Percentiles rank a stretch among this genome's conserved stretches.
These are phyloP conservation scores for Termitomyces sp. DNA, from an alignment of 768 basidiomycete species.

Conservation along the genomic window DNA sequence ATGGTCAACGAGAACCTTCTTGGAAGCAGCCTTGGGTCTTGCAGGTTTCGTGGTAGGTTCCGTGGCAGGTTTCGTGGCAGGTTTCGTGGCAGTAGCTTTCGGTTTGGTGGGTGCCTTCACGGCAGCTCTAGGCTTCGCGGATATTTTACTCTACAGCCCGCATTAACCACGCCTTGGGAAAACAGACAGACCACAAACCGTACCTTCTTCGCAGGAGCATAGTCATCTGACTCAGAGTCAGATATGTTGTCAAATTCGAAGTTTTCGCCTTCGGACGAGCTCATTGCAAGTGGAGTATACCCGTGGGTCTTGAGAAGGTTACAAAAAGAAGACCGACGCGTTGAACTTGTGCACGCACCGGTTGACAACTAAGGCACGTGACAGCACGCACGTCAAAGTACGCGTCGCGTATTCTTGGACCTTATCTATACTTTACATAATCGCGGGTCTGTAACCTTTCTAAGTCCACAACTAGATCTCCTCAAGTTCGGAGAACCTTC, in stretches of 20 bases:
- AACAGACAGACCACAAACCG: conserved; percentile 10
- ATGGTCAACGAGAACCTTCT: conserved; percentile 67
- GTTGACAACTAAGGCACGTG: conserved; percentile 12
- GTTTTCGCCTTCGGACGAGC: conserved; percentile 68
- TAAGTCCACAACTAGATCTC: neutral
- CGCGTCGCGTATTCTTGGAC: neutral
- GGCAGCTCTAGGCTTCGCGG: conserved; percentile 36
- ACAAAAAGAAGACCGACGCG: conserved; percentile 5
- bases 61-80: conserved; percentile 10
- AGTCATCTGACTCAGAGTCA: conserved; percentile 64
- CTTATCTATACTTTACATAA: conserved; percentile 6
- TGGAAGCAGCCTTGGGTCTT: conserved; percentile 50
- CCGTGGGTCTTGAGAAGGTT: neutral
- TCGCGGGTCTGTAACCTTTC: neutral
- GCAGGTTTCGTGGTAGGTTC: conserved; percentile 23
- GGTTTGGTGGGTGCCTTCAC: conserved; percentile 37
- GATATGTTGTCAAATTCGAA: conserved; percentile 57
- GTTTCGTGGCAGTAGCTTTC: conserved; percentile 34
- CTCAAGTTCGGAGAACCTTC: neutral
- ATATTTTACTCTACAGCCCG: conserved; percentile 19
- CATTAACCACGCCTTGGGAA: conserved; percentile 6
- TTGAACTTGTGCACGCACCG: neutral
- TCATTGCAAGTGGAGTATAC: conserved; percentile 38
- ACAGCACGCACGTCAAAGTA: neutral
- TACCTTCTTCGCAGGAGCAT: conserved; percentile 57